phyloP scores from a whole-genome alignment of 2,329 filamentous ascomycete species.

The Talaromyces albobiverticillius region DNA sequence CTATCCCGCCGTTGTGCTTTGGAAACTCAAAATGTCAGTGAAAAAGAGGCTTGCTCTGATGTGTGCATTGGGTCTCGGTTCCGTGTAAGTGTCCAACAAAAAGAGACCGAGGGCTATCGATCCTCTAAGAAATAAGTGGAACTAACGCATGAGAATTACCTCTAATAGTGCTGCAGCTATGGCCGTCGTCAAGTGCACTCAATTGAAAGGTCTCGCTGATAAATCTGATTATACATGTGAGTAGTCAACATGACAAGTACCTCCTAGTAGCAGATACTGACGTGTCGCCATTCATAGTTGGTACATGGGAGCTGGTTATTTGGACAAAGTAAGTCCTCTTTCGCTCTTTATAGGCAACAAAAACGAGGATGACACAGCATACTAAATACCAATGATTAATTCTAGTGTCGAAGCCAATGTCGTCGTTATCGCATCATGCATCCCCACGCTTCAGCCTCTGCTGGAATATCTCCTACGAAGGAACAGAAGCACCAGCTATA shows the following conservation, averaged over 20 bases:
- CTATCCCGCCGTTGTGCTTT: slow-evolving; percentile 25
- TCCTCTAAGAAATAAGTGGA: neutral
- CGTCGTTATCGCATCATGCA: slow-evolving; percentile 33
- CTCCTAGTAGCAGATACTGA: neutral
- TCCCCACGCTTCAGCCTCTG: slow-evolving; percentile 32
- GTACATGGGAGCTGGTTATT: slow-evolving; percentile 42
- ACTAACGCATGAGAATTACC: neutral
- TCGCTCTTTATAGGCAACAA: neutral
- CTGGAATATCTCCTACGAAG: slow-evolving; percentile 22
- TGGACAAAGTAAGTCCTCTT: slow-evolving; percentile 41
- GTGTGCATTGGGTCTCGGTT: slow-evolving; percentile 24
- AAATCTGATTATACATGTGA: slow-evolving; percentile 30
- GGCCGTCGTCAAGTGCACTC: slow-evolving; percentile 30
- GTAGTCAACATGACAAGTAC: slow-evolving; percentile 11
- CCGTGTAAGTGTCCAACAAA: slow-evolving; percentile 20
- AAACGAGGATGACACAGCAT: neutral
- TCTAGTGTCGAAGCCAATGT: slow-evolving; percentile 29
- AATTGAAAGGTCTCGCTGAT: slow-evolving; percentile 25
- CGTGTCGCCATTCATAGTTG: slow-evolving; percentile 21
- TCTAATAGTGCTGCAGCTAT: slow-evolving; percentile 25
- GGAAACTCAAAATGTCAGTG: slow-evolving; percentile 26
- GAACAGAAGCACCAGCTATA: slow-evolving; percentile 8
- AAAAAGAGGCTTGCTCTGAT: slow-evolving; percentile 25
- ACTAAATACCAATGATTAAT: neutral
- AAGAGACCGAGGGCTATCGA: neutral